Evolutionary conservation across 1,139 yeast species (phyloP), one percentile per base, ranked within the genome.

Genomic region (Eremothecium sinecaudum): DNA sequence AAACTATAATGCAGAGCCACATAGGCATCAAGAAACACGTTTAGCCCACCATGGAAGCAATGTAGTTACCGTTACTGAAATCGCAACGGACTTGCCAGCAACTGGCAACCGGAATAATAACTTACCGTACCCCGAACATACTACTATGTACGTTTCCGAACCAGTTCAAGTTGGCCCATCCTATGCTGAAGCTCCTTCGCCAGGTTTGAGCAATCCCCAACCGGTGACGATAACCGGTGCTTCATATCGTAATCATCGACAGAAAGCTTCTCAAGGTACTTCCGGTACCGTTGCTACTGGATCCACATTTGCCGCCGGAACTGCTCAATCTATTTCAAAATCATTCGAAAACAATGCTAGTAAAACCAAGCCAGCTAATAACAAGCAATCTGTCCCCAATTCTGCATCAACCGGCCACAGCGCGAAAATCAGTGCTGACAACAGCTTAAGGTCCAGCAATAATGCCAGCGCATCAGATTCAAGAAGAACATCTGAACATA

Each of bases 381-480:
- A 7, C 10, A 19, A 19, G 10, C 9, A 10, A 7, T 8, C 7
- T 19, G 21, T 7, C 21, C 21, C 7, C 10, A 27, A 21, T 14
- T n/a, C 21, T n/a, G 30, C 10, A 8, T 19, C 21, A 6, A 27
- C 30, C 11, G 21, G 21, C 10, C 21, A 19, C n/a, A 17, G 21
- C 30, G 14, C 13, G 15, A 27, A 27, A 14, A n/a, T 16, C 21
- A 27, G 30, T 14, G 10, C 10, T 27, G 30, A 27, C n/a, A n/a
- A 24, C 16, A 4, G 13, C 5, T n/a, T 16, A 13, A 27, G 30
- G 7, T 21, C 30, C 4, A 3, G 21, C 14, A 27, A 21, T 14
- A 27, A 27, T n/a, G 10, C 19, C 6, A 27, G 30, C 14, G 14
- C 11, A 16, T 10, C 30, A n/a, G 17, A 21, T 21, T 11, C 21